Evolutionary conservation across 169 alveolate genomes (phyloP), one percentile per base, ranked within the genome.

Genomic region (Plasmodium malariae): DNA sequence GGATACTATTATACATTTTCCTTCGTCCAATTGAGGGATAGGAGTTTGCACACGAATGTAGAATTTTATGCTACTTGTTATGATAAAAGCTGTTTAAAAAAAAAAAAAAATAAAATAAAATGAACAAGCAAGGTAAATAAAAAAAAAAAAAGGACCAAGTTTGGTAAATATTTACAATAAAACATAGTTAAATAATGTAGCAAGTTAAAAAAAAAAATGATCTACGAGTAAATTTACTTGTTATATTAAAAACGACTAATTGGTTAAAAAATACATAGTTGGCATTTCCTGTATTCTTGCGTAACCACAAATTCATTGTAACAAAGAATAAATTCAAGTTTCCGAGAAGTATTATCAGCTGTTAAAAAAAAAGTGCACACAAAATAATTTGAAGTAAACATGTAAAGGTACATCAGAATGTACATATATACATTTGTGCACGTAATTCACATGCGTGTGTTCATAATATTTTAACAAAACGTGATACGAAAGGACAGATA

Each of bases 271-370:
- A 80, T 14, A 36, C 90, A 40, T 63, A 80, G 60, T 80, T 80
- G 17, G 90, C 90, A 80, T 80, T 80, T 12, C 90, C 90, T 2
- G 90, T 80, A 36, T 80, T 80, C 65, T 80, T 80, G 34, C 80
- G 73, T n/a, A 80, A 11, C 90, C 90, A 80, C 28, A 65, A 63
- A 45, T 80, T 80, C 30, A 69, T 32, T 19, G 90, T 80, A 36
- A 80, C 80, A 11, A 49, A 80, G 26, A 32, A 80, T 36, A 80
- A 40, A 3, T 70, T 45, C 5, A 80, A 40, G 21, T 80, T 57
- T 11, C 60, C 59, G 11, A 74, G 62, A 17, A 80, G 30, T 34
- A 48, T 63, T 6, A 63, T 49, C 34, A 80, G 26, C 80, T 63
- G 30, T 26, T 9, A 37, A 40, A 69, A 69, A 69, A 32, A 32